phyloP scores from a whole-genome alignment of 805 yeast genomes.

The Saturnispora mendoncae region DNA sequence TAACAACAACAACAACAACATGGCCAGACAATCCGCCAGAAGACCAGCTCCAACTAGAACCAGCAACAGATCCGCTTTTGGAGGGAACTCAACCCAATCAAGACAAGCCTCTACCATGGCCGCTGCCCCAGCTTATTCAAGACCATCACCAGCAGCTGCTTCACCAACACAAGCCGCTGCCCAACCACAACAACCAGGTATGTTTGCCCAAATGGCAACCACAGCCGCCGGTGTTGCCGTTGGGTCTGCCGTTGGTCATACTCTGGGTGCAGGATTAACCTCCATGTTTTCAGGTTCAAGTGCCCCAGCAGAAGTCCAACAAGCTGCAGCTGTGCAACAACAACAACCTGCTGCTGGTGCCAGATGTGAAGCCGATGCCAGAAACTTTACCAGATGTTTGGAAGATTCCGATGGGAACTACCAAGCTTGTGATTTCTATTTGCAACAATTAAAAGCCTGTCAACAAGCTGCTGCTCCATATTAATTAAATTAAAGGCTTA shows the following conservation, averaged over 20 bases:
- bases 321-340: conserved; percentile 28
- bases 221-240: conserved; percentile 99
- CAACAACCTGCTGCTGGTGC: conserved; percentile 30
- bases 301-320: conserved; percentile 31
- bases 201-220: conserved; percentile 95
- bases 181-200: conserved; percentile 62
- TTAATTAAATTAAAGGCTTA: conserved; percentile 28
- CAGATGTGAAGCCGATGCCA: conserved; percentile 87
- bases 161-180: conserved; percentile 34
- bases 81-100: conserved; percentile 31
- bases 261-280: conserved; percentile 89
- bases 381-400: conserved; percentile 90
- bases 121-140: conserved; percentile 35
- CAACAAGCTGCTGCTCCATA: conserved; percentile 86
- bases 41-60: conserved; percentile 35
- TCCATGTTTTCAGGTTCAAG: conserved; percentile 75
- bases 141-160: conserved; percentile 38
- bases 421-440: conserved; percentile 94
- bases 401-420: conserved; percentile 91
- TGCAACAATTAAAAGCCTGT: conserved; percentile 96
- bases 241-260: conserved; percentile 95
- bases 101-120: conserved; percentile 78
- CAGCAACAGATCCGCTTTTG: conserved; percentile 24
- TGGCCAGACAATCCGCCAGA: conserved; percentile 32
- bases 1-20: conserved; percentile 7